These are phyloP conservation scores for Sclerotinia nivalis DNA, from an alignment of 2,329 filamentous ascomycete species.

Conservation along the genomic window DNA sequence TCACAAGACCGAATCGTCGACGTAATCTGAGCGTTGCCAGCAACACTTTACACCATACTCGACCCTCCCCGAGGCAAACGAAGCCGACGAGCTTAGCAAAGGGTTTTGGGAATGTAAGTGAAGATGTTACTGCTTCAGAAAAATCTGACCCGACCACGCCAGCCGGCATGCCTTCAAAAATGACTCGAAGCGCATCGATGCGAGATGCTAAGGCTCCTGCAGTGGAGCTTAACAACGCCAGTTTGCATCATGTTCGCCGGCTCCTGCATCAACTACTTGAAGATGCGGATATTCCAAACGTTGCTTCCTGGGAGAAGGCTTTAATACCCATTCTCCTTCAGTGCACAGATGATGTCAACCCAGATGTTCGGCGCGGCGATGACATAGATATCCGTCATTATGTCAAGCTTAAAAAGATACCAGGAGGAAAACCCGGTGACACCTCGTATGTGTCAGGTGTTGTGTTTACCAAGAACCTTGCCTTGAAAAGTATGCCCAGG, in stretches of 20 bases:
- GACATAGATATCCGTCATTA: constrained; percentile 98
- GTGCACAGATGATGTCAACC: constrained; percentile 92
- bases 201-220: constrained; percentile 70
- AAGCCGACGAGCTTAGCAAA: constrained; percentile 40
- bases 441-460: constrained; percentile 96
- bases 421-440: constrained; percentile 84
- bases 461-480: constrained; percentile 96
- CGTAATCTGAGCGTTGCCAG: constrained; percentile 86
- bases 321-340: constrained; percentile 86
- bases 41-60: constrained; percentile 63
- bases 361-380: constrained; percentile 85
- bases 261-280: constrained; percentile 80
- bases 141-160: constrained; percentile 30
- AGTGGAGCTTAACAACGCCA: constrained; percentile 84
- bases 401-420: constrained; percentile 95
- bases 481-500: constrained; percentile 92
- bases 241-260: constrained; percentile 82
- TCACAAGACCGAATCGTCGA: constrained; percentile 64
- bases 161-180: constrained; percentile 44
- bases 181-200: constrained; percentile 82
- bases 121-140: constrained; percentile 34
- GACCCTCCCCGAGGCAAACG: constrained; percentile 66
- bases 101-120: constrained; percentile 43
- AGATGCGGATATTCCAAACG: constrained; percentile 72
- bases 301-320: constrained; percentile 82